Percentiles rank a stretch among this genome's conserved stretches.
Evolutionary conservation across 495 filamentous ascomycete species (phyloP).

Genomic region (Astrocystis sublimbata): DNA sequence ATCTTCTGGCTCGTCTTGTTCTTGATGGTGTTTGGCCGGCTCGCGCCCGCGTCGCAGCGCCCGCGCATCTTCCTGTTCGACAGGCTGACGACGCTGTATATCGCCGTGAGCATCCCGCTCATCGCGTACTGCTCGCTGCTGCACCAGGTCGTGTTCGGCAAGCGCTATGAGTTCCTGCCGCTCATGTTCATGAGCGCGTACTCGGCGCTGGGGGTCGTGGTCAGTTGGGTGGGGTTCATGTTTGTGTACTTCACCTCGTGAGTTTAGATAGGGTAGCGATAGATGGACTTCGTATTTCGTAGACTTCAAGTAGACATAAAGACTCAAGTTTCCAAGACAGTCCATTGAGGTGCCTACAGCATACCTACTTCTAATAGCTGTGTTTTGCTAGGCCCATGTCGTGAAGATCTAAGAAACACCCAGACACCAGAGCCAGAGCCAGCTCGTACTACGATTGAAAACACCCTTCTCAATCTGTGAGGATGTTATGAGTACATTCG

Average conservation of each 20-base stretch:
- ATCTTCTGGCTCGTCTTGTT: conserved; percentile 89
- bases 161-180: conserved; percentile 84
- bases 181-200: conserved; percentile 98
- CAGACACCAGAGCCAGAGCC: too few relatives aligned
- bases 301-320: too few relatives aligned
- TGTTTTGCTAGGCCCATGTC: too few relatives aligned
- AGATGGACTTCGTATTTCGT: not conserved
- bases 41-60: conserved; percentile 76
- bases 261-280: not conserved
- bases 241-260: conserved; percentile 85
- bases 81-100: conserved; percentile 84
- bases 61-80: conserved; percentile 84
- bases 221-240: conserved; percentile 94
- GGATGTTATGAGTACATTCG: too few relatives aligned
- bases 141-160: conserved; percentile 80
- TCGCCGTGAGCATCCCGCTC: conserved; percentile 81
- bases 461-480: too few relatives aligned
- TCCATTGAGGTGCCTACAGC: too few relatives aligned
- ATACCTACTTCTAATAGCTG: too few relatives aligned
- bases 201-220: conserved; percentile 90
- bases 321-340: too few relatives aligned
- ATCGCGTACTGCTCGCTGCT: conserved; percentile 85
- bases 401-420: too few relatives aligned
- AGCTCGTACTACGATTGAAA: not conserved
- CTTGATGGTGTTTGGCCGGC: conserved; percentile 78